Percentiles rank a stretch among this genome's conserved stretches.
Conservation (phyloP, 2,329 filamentous ascomycete genomes). For the Samsoniella hepiali region DNA sequence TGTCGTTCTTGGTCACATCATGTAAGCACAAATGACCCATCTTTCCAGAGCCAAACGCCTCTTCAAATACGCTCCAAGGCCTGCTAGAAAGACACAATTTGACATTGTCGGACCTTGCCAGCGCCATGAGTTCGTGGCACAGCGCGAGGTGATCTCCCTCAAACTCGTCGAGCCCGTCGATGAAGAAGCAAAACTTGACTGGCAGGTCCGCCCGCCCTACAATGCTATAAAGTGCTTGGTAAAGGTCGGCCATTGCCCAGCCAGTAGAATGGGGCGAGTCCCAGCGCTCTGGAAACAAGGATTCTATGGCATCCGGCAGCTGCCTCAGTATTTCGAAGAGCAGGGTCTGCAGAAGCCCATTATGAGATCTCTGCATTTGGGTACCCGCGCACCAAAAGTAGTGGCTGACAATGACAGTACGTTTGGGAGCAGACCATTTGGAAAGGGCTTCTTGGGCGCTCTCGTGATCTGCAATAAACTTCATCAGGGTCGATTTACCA, state of each 20-base stretch:
- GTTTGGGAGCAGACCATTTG: conserved; percentile 32
- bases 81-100: conserved; percentile 28
- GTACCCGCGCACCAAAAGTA: conserved; percentile 42
- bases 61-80: conserved; percentile 20
- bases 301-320: neutral
- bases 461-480: conserved; percentile 34
- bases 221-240: neutral
- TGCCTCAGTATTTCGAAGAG: conserved; percentile 20
- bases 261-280: neutral
- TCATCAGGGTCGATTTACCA: conserved; percentile 48
- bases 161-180: conserved; percentile 25
- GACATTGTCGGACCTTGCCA: conserved; percentile 8
- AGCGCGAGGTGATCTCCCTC: conserved; percentile 15
- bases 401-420: conserved; percentile 33
- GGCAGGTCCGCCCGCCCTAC: neutral
- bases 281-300: neutral
- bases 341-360: conserved; percentile 35
- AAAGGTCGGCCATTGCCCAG: conserved; percentile 3
- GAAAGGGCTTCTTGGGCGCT: conserved; percentile 28
- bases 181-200: conserved; percentile 19
- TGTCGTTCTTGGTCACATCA: conserved; percentile 17
- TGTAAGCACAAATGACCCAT: conserved; percentile 15
- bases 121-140: conserved; percentile 14
- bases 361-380: conserved; percentile 37
- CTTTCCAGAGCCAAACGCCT: conserved; percentile 5